phyloP scores from a whole-genome alignment of 2,329 filamentous ascomycete species.

The Aureobasidium sp. region DNA sequence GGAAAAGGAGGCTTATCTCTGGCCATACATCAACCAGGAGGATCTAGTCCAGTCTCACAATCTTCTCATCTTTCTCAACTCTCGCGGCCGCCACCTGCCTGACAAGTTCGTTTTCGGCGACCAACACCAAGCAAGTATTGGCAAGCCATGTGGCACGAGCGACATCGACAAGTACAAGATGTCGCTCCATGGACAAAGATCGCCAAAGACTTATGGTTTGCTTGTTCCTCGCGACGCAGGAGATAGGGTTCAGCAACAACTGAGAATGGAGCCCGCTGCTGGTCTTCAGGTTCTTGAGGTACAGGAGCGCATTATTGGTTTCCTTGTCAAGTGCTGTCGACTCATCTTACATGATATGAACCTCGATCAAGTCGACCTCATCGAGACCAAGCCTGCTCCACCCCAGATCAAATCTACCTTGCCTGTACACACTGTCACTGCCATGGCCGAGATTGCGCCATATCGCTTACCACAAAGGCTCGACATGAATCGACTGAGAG shows the following conservation, averaged over 20 bases:
- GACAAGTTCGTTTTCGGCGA: conserved; percentile 35
- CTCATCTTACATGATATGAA: conserved; percentile 45
- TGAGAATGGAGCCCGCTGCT: background rate
- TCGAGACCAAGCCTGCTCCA: conserved; percentile 15
- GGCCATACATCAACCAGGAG: conserved; percentile 50
- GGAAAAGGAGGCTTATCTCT: conserved; percentile 33
- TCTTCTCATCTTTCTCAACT: conserved; percentile 44
- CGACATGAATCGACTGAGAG: conserved; percentile 37
- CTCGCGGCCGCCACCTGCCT: conserved; percentile 41
- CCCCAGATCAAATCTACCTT: background rate
- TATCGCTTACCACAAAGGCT: conserved; percentile 42
- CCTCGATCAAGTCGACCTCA: conserved; percentile 12
- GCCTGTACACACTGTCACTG: conserved; percentile 12
- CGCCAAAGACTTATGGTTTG: conserved; percentile 22
- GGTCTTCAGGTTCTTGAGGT: conserved; percentile 41
- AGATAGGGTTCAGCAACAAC: background rate
- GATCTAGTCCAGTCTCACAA: conserved; percentile 39
- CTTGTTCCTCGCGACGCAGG: conserved; percentile 36
- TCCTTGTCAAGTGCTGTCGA: conserved; percentile 41
- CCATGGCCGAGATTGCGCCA: conserved; percentile 39
- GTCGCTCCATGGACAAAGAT: conserved; percentile 17
- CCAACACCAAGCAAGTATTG: conserved; percentile 29
- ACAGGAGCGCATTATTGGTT: conserved; percentile 39
- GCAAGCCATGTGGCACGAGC: background rate
- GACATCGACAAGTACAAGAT: conserved; percentile 18